Conservation (phyloP, 2,329 filamentous ascomycete species). For the Hirsutella minnesotensis region DNA sequence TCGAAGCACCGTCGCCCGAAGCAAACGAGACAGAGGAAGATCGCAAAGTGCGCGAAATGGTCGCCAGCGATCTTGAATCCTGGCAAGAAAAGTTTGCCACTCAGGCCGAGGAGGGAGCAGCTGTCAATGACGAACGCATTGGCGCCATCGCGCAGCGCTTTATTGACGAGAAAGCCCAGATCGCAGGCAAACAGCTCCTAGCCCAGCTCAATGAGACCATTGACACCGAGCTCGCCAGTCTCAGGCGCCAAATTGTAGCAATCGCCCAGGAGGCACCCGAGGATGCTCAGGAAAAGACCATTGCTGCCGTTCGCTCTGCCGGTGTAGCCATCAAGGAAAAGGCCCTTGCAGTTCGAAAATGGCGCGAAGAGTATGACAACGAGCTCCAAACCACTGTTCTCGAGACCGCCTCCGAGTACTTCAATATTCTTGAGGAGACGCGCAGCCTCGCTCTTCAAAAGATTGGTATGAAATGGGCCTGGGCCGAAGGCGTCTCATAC, state of each 20-base stretch:
- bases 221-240: slow-evolving; percentile 46
- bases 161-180: slow-evolving; percentile 52
- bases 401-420: slow-evolving; percentile 65
- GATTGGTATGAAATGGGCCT: slow-evolving; percentile 90
- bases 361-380: slow-evolving; percentile 61
- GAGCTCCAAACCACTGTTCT: slow-evolving; percentile 59
- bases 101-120: slow-evolving; percentile 69
- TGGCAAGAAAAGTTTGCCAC: slow-evolving; percentile 87
- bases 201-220: slow-evolving; percentile 56
- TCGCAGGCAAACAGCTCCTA: slow-evolving; percentile 54
- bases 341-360: slow-evolving; percentile 65
- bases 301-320: slow-evolving; percentile 46
- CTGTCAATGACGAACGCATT: slow-evolving; percentile 59
- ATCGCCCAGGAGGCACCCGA: slow-evolving; percentile 39
- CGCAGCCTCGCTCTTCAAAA: slow-evolving; percentile 78
- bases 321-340: slow-evolving; percentile 64
- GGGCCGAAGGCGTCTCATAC: slow-evolving; percentile 91
- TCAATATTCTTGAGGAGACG: slow-evolving; percentile 72
- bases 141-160: slow-evolving; percentile 43
- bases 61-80: slow-evolving; percentile 64
- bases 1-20: slow-evolving; percentile 32
- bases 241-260: slow-evolving; percentile 57
- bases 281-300: slow-evolving; percentile 29
- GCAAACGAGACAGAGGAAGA: slow-evolving; percentile 41
- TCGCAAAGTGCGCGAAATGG: slow-evolving; percentile 50